A percentile compares a stretch with the other conserved stretches of the same genome.
phyloP scores from a whole-genome alignment of 345 rosid species.

The Salix caprea region DNA sequence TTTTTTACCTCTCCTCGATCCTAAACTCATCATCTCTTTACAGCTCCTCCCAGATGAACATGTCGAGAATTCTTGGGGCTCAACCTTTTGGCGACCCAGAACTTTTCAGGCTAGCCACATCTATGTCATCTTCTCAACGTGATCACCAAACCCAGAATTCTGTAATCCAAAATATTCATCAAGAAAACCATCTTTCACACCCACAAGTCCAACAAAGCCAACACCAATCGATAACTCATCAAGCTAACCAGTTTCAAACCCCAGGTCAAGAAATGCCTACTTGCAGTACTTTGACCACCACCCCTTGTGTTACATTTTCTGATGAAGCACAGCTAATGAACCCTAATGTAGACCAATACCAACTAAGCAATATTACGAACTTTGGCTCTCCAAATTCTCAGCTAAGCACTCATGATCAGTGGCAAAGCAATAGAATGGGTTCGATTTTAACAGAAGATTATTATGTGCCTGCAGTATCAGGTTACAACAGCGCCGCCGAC shows the following conservation, averaged over 20 bases:
- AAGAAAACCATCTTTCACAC: conserved; percentile 32
- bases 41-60: conserved; percentile 6
- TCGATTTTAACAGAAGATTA: conserved; percentile 32
- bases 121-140: conserved; percentile 30
- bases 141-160: conserved; percentile 18
- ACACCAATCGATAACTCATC: conserved; percentile 18
- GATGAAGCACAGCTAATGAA: conserved; percentile 26
- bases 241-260: conserved; percentile 27
- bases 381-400: conserved; percentile 7
- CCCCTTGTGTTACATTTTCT: conserved; percentile 26
- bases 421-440: conserved; percentile 11
- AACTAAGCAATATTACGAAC: conserved; percentile 2
- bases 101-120: conserved; percentile 39
- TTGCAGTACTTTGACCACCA: conserved; percentile 15
- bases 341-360: conserved; percentile 19
- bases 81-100: conserved; percentile 26
- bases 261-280: conserved; percentile 35
- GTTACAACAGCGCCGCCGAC: background rate
- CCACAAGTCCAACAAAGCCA: conserved; percentile 26
- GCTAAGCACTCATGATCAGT: background rate
- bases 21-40: conserved; percentile 17
- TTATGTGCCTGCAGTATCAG: conserved; percentile 5
- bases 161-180: conserved; percentile 19
- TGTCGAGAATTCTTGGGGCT: conserved; percentile 11
- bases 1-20: conserved; percentile 21